Conservation (phyloP, 805 yeast genomes). For the Metahyphopichia silvanorum region DNA sequence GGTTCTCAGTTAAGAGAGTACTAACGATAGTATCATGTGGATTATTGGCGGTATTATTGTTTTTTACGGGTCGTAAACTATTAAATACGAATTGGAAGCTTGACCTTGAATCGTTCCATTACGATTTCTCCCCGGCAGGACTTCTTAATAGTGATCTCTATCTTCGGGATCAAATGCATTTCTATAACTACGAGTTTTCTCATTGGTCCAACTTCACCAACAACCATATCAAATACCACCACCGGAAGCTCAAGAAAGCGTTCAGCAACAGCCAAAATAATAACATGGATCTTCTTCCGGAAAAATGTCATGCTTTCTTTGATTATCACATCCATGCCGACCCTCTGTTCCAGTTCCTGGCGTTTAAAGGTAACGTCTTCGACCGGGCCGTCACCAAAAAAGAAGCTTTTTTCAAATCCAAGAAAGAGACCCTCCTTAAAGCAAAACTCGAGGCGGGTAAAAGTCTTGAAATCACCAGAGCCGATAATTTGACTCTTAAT, state of each 20-base stretch:
- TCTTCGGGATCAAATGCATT: conserved; percentile 16
- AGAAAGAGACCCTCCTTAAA: conserved; percentile 3
- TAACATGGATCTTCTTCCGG: conserved; percentile 10
- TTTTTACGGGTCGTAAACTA: conserved; percentile 1
- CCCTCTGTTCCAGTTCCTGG: conserved; percentile 22
- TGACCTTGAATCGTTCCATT: background rate
- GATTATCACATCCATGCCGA: conserved; percentile 11
- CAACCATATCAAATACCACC: background rate
- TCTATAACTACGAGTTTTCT: conserved; percentile 19
- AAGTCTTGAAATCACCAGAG: conserved; percentile 6
- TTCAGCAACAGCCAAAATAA: no score
- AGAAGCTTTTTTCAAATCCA: conserved; percentile 10
- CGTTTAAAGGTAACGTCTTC: conserved; percentile 5
- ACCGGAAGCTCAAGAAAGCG: no score
- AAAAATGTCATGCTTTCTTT: conserved; percentile 24
- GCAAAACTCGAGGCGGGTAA: conserved; percentile 3
- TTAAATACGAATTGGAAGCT: no score
- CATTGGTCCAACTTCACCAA: conserved; percentile 15
- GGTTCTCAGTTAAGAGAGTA: background rate
- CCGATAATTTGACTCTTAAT: conserved; percentile 16
- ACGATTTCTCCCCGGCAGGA: conserved; percentile 1
- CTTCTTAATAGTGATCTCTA: conserved; percentile 10
- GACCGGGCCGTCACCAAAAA: conserved; percentile 21
- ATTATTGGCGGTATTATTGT: background rate
- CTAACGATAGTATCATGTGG: background rate